These are phyloP conservation scores for Penicillium sp. DNA, from an alignment of 2,329 filamentous ascomycete species.

Conservation along the genomic window DNA sequence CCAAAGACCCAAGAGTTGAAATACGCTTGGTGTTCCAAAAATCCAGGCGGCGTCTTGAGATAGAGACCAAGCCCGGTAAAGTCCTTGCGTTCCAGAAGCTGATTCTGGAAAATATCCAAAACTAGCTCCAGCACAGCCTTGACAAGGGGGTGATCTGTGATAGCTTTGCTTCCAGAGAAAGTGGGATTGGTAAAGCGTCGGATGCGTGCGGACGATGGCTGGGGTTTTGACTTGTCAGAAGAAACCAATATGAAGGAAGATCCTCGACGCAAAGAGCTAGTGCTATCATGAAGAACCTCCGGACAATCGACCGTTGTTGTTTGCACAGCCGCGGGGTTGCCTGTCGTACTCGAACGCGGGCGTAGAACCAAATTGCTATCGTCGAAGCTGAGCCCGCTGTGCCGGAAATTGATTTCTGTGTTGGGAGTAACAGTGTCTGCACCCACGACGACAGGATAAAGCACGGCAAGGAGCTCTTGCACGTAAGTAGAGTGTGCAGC, in stretches of 20 bases:
- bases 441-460: conserved; percentile 88
- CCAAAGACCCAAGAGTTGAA: conserved; percentile 89
- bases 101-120: conserved; percentile 79
- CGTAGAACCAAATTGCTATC: conserved; percentile 82
- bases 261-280: conserved; percentile 71
- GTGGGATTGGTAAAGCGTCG: conserved; percentile 64
- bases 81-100: conserved; percentile 82
- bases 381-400: conserved; percentile 80
- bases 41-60: conserved; percentile 85
- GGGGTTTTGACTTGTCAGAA: conserved; percentile 62
- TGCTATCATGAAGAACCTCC: conserved; percentile 49
- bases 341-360: conserved; percentile 63
- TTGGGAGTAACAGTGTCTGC: conserved; percentile 81
- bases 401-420: conserved; percentile 81
- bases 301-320: conserved; percentile 64
- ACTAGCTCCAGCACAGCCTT: conserved; percentile 78
- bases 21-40: conserved; percentile 90
- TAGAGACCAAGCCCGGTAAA: conserved; percentile 86
- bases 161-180: conserved; percentile 49
- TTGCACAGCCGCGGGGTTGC: conserved; percentile 64
- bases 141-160: conserved; percentile 68
- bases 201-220: conserved; percentile 63
- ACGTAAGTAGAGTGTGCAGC: conserved; percentile 77
- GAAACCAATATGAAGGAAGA: conserved; percentile 92
- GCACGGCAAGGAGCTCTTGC: conserved; percentile 72